These are phyloP conservation scores for Scheffersomyces ergatensis DNA, from an alignment of 805 yeast species.

Conservation along the genomic window DNA sequence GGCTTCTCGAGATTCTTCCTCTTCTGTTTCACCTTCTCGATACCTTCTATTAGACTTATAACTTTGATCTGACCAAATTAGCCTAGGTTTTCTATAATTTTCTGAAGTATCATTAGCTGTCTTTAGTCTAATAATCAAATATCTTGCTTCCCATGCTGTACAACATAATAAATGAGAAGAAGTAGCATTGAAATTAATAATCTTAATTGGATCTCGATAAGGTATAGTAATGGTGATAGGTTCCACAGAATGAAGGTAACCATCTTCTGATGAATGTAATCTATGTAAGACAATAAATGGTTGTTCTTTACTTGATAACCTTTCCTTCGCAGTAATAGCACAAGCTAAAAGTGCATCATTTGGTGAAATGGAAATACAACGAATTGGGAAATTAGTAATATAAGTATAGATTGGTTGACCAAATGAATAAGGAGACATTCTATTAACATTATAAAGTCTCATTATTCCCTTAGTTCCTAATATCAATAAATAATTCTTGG, in stretches of 20 bases:
- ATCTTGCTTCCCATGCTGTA: constrained; percentile 74
- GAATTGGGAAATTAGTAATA: constrained; percentile 68
- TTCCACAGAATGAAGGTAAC: constrained; percentile 33
- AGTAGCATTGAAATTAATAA: constrained; percentile 69
- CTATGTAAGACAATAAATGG: constrained; percentile 68
- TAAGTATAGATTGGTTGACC: constrained; percentile 72
- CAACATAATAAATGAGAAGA: constrained; percentile 73
- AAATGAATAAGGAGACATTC: constrained; percentile 22
- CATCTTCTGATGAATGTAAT: constrained; percentile 10
- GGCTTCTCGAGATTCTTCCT: constrained; percentile 11
- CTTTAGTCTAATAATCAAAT: constrained; percentile 67
- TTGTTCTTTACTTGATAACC: constrained; percentile 65
- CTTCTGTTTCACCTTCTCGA: constrained; percentile 10
- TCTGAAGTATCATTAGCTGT: constrained; percentile 52
- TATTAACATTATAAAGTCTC: constrained; percentile 55
- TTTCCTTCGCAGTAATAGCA: constrained; percentile 80
- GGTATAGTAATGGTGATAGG: constrained; percentile 79
- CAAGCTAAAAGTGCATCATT: constrained; percentile 67
- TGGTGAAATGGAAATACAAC: constrained; percentile 73
- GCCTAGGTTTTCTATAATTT: constrained; percentile 34
- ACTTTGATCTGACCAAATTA: constrained; percentile 35
- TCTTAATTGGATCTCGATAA: constrained; percentile 78
- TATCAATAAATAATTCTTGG: constrained; percentile 58
- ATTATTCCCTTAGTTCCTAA: constrained; percentile 73
- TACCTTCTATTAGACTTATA: constrained; percentile 12